These are phyloP conservation scores for Peronosclerospora sorghi DNA, from an alignment of 352 stramenopile species.

Conservation along the genomic window DNA sequence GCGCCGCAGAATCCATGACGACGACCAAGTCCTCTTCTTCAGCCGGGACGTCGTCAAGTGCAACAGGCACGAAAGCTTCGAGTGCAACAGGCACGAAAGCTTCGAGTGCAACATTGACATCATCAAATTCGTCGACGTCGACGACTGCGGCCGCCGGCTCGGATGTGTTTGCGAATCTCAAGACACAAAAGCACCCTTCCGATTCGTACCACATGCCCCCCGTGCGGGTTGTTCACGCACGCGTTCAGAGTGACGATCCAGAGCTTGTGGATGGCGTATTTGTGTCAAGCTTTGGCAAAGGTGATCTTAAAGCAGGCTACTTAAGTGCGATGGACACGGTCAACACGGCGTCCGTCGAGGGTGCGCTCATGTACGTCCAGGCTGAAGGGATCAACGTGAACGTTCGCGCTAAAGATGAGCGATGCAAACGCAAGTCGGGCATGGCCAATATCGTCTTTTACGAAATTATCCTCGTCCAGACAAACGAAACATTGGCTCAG, in stretches of 20 bases:
- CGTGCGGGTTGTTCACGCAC: constrained; percentile 52
- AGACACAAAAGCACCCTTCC: constrained; percentile 17
- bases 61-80: constrained; percentile 2
- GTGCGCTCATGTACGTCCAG: constrained; percentile 72
- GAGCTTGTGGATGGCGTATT: constrained; percentile 45
- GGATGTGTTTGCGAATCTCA: constrained; percentile 23
- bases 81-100: not conserved
- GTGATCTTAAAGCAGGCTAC: constrained; percentile 48
- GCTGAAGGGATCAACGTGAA: constrained; percentile 67
- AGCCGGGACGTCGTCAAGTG: not conserved
- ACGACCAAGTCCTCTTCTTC: not conserved
- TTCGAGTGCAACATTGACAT: not conserved
- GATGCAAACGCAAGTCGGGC: constrained; percentile 49
- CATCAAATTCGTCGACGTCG: not conserved
- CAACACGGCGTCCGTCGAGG: constrained; percentile 64
- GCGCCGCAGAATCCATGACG: not conserved
- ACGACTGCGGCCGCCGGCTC: constrained; percentile 3
- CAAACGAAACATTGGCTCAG: constrained; percentile 43
- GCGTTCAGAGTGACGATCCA: constrained; percentile 59
- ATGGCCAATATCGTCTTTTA: constrained; percentile 73
- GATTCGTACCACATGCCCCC: constrained; percentile 50
- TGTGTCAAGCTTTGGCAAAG: constrained; percentile 44
- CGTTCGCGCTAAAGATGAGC: constrained; percentile 26
- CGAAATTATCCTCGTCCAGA: constrained; percentile 49
- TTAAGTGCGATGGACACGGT: constrained; percentile 51